Evolutionary conservation across 257 asterid genomes (phyloP).

Genomic region (Ophiorrhiza pumila): DNA sequence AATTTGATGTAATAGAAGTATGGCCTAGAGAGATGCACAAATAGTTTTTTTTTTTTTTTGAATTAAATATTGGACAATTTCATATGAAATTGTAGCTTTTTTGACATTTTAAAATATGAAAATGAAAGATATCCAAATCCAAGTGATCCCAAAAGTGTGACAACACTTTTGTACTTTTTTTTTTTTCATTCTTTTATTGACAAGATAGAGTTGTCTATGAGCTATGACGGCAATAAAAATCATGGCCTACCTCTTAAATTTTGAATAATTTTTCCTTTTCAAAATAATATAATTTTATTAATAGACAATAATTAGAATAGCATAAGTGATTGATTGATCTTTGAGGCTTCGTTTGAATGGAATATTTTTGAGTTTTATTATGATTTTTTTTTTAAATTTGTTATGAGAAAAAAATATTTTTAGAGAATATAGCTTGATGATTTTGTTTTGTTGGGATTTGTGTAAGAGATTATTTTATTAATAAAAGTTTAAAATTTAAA

Average conservation of each 20-base stretch:
- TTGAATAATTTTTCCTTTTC: not conserved
- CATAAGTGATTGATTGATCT: no score
- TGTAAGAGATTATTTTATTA: no score
- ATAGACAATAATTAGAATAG: no score
- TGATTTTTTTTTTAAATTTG: no score
- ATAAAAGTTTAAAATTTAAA: no score
- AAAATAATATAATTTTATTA: not conserved
- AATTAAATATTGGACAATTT: not conserved
- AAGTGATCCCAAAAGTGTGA: not conserved
- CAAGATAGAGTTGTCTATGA: no score
- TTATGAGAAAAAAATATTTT: no score
- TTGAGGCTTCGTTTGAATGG: no score
- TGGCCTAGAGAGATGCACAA: not conserved
- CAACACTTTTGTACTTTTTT: not conserved
- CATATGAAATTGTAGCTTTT: not conserved
- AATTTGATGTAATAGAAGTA: not conserved
- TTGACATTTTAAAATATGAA: not conserved
- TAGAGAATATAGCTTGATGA: no score
- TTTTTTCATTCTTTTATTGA: not conserved
- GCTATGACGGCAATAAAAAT: not conserved
- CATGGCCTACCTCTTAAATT: not conserved
- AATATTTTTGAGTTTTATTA: no score
- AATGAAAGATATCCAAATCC: not conserved
- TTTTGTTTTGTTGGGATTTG: no score
- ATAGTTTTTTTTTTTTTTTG: not conserved